Evolutionary conservation across 2,329 filamentous ascomycete species (phyloP).

Genomic region (Cercospora berteroae): DNA sequence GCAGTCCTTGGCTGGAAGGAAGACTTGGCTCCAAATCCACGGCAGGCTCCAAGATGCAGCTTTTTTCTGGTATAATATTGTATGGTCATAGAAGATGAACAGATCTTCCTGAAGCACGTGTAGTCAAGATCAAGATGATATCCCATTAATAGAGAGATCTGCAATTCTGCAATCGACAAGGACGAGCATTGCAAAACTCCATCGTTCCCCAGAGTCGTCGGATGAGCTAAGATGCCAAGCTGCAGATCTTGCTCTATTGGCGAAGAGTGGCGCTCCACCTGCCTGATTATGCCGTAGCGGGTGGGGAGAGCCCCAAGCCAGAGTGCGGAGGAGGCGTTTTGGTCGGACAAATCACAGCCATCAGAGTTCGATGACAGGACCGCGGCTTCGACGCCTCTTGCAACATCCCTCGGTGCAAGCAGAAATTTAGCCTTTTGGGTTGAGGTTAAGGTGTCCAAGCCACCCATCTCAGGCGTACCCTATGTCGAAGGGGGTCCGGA

Average conservation of each 20-base stretch:
- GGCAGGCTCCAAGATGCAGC: not conserved
- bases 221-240: constrained; percentile 12
- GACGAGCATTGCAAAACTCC: not conserved
- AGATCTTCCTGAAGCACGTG: not conserved
- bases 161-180: not conserved
- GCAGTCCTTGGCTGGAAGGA: constrained; percentile 4
- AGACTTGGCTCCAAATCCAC: not conserved
- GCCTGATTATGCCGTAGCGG: not conserved
- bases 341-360: not conserved
- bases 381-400: not conserved
- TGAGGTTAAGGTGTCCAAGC: constrained; percentile 1
- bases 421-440: not conserved
- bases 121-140: not conserved
- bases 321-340: constrained; percentile 8
- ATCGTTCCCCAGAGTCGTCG: not conserved
- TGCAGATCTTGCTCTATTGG: constrained; percentile 9
- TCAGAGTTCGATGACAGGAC: not conserved
- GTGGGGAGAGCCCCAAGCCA: not conserved
- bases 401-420: constrained; percentile 7
- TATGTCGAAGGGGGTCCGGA: not conserved
- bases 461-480: constrained; percentile 6
- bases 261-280: not conserved
- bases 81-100: not conserved
- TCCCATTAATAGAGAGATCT: not conserved
- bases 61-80: not conserved